Base-by-base conservation (phyloP, 2,329 filamentous ascomycete species). In the Rugonectria rugulosa region DNA sequence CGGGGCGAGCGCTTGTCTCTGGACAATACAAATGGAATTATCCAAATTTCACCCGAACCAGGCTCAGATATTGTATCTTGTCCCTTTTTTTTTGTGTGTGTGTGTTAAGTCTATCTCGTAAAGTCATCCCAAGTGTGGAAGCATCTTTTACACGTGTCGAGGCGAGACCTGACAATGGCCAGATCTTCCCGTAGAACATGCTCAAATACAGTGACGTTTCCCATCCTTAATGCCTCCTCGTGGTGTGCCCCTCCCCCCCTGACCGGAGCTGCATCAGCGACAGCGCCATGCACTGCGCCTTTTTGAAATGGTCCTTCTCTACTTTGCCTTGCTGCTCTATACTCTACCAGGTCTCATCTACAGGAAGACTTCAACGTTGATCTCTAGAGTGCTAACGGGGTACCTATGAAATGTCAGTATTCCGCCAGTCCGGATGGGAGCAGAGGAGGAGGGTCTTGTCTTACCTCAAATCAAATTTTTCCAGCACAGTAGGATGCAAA, bases 311-410 rank as follows among this genome's bases (percentile, higher is more conserved):
- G 19, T 26, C 32, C 14, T n/a, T 48, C 20, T 53, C 51, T 50
- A 53, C 53, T 50, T 32, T n/a, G n/a, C 41, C 53, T 38, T 52
- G 37, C 8, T 43, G 34, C 29, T 65, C 54, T 60, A 48, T 46
- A n/a, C 48, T 47, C 42, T 63, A 58, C 37, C 40, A 51, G 27
- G 53, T 41, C 38, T 44, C 40, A 47, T 70, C 73, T 81, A 97
- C 77, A 97, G 81, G 83, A 99, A 96, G 64, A 90, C 86, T 77
- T 98, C 94, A 26, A 98, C 85, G 76, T 98, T 97, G 72, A 99
- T 84, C 80, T 99, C 95, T 65, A 99, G 78, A 37, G 91, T 92
- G 77, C 92, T 97, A 67, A 96, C 92, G 36, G 95, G 94, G 80
- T 93, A 94, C 80, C 87, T 89, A 51, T 20, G 20, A 5, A 40